Percentiles rank a stretch among this genome's conserved stretches.
phyloP scores from a whole-genome alignment of 2,329 filamentous ascomycete genomes.

The Colletotrichum tabaci region DNA sequence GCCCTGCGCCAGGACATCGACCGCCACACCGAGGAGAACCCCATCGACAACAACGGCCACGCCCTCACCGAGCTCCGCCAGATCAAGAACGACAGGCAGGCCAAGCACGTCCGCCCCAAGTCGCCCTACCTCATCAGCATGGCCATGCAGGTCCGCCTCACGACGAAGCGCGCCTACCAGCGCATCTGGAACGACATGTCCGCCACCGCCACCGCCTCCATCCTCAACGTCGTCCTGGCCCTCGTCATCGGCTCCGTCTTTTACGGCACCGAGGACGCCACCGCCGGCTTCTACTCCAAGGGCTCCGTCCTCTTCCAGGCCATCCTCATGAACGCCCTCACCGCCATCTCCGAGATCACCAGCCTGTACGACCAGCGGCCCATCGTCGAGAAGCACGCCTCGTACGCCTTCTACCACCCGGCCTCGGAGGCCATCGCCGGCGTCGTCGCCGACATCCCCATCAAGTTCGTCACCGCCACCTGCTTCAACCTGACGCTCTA shows the following conservation, averaged over 20 bases:
- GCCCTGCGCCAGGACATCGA: constrained; percentile 64
- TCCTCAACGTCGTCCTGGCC: constrained; percentile 68
- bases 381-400: constrained; percentile 65
- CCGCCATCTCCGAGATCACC: constrained; percentile 69
- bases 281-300: constrained; percentile 66
- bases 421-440: constrained; percentile 68
- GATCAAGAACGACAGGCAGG: constrained; percentile 65
- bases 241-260: constrained; percentile 75
- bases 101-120: constrained; percentile 66
- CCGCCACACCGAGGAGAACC: constrained; percentile 62
- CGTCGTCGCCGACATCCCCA: constrained; percentile 69
- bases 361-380: constrained; percentile 60
- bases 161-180: constrained; percentile 66
- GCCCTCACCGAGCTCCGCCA: constrained; percentile 59
- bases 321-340: constrained; percentile 71
- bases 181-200: constrained; percentile 67
- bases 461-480: constrained; percentile 67
- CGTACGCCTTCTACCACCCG: constrained; percentile 67
- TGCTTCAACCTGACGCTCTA: constrained; percentile 72
- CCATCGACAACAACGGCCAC: constrained; percentile 56
- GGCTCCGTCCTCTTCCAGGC: constrained; percentile 74
- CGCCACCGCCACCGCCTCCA: constrained; percentile 61
- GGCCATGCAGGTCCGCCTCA: constrained; percentile 67
- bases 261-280: constrained; percentile 65
- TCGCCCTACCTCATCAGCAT: constrained; percentile 73